Percentiles rank a stretch among this genome's conserved stretches.
phyloP scores from a whole-genome alignment of 2,329 filamentous ascomycete genomes.

The Cercospora sp. region DNA sequence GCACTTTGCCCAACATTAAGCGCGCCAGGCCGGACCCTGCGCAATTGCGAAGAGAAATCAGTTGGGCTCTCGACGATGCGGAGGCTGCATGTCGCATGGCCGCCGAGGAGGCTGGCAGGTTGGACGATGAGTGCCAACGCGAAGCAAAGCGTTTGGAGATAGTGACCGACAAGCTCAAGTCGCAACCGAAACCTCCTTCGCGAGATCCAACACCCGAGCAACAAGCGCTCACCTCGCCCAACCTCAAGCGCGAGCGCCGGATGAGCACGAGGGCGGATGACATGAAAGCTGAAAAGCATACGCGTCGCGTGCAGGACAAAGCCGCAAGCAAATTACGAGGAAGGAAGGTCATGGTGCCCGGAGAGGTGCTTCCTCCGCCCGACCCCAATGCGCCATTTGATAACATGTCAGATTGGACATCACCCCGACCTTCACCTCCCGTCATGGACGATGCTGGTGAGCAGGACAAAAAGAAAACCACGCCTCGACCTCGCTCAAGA shows the following conservation, averaged over 20 bases:
- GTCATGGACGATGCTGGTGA: conserved; percentile 28
- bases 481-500: conserved; percentile 35
- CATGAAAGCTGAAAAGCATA: conserved; percentile 29
- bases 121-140: conserved; percentile 39
- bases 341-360: conserved; percentile 45
- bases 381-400: conserved; percentile 43
- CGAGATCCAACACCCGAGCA: conserved; percentile 57
- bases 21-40: conserved; percentile 54
- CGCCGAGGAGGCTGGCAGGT: conserved; percentile 37
- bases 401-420: conserved; percentile 42
- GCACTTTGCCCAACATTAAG: conserved; percentile 52
- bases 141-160: conserved; percentile 56
- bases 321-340: conserved; percentile 38
- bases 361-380: conserved; percentile 47
- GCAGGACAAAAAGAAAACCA: conserved; percentile 21
- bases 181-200: conserved; percentile 60
- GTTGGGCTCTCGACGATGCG: conserved; percentile 47
- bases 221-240: conserved; percentile 37
- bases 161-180: conserved; percentile 62
- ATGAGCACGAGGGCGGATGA: conserved; percentile 35
- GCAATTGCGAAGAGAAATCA: conserved; percentile 57
- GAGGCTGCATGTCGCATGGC: conserved; percentile 39
- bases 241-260: conserved; percentile 37
- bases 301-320: conserved; percentile 33
- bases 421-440: conserved; percentile 38